Percentiles rank a stretch among this genome's conserved stretches.
Evolutionary conservation across 176 grass and related monocot genomes (phyloP).

Genomic region (Melocanna baccifera): DNA sequence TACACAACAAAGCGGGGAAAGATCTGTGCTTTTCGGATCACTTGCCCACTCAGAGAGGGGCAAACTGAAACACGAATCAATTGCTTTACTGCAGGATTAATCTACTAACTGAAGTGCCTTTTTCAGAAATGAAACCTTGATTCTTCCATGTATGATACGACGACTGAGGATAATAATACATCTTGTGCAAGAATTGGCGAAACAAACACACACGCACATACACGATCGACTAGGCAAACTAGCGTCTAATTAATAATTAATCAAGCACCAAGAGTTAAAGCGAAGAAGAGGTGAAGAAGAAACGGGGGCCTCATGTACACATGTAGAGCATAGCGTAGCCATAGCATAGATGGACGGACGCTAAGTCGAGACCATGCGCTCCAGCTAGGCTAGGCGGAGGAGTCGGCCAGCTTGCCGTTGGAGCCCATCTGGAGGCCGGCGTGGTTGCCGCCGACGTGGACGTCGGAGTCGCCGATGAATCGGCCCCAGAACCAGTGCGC

Average conservation of each 20-base stretch:
- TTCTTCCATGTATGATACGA: not conserved
- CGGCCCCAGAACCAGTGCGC: constrained; percentile 82
- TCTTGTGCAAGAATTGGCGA: constrained; percentile 13
- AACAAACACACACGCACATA: not conserved
- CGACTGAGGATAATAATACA: not conserved
- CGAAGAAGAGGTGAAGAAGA: not conserved
- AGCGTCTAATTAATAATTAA: not conserved
- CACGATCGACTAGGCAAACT: constrained; percentile 11
- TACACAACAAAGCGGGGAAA: too few relatives aligned
- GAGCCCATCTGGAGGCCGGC: not conserved
- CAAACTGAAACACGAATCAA: not conserved
- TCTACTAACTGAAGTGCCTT: not conserved
- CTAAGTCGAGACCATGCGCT: not conserved
- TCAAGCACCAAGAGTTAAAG: not conserved
- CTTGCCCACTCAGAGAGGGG: not conserved
- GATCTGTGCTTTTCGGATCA: not conserved
- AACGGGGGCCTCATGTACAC: not conserved
- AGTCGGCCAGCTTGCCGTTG: not conserved
- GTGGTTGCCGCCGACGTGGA: constrained; percentile 39
- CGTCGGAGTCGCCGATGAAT: constrained; percentile 57
- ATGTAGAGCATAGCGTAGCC: not conserved
- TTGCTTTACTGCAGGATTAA: not conserved
- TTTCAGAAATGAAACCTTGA: not conserved
- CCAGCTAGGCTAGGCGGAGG: not conserved
- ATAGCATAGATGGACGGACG: not conserved